Conservation (phyloP, 139 green algal genomes). For the Ostreobium quekettii region DNA sequence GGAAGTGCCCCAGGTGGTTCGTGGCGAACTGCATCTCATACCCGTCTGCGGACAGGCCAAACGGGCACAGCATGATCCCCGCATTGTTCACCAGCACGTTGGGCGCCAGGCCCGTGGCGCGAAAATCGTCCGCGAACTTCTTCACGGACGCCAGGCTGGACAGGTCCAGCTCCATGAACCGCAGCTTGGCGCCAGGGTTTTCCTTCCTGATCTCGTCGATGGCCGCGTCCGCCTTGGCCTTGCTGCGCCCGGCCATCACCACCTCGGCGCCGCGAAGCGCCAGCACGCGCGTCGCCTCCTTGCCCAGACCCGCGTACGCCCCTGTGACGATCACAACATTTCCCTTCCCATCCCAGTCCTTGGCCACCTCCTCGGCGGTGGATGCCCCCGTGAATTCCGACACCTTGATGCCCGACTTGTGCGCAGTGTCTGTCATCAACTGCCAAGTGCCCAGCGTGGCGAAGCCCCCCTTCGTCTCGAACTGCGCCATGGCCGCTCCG, state of each 20-base stretch:
- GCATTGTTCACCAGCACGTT: slow-evolving; percentile 71
- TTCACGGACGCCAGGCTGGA: slow-evolving; percentile 39
- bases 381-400: too few relatives aligned
- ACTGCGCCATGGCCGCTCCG: too few relatives aligned
- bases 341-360: too few relatives aligned
- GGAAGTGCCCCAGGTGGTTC: slow-evolving; percentile 7
- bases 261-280: slow-evolving; percentile 34
- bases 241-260: slow-evolving; percentile 62
- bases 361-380: not conserved
- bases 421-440: too few relatives aligned
- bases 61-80: not conserved
- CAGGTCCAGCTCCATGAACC: slow-evolving; percentile 31
- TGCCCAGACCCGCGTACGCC: slow-evolving; percentile 52
- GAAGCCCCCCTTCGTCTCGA: too few relatives aligned
- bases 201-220: too few relatives aligned
- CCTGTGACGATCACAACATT: slow-evolving; percentile 51
- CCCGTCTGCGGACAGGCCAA: not conserved
- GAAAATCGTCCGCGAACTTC: slow-evolving; percentile 32
- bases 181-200: not conserved
- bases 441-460: too few relatives aligned
- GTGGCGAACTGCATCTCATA: slow-evolving; percentile 14
- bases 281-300: slow-evolving; percentile 38
- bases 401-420: too few relatives aligned
- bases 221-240: too few relatives aligned
- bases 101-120: slow-evolving; percentile 22